Evolutionary conservation across 108 stramenopile species (phyloP), one percentile per base, ranked within the genome.

Genomic region (Nitzschia putrida): DNA sequence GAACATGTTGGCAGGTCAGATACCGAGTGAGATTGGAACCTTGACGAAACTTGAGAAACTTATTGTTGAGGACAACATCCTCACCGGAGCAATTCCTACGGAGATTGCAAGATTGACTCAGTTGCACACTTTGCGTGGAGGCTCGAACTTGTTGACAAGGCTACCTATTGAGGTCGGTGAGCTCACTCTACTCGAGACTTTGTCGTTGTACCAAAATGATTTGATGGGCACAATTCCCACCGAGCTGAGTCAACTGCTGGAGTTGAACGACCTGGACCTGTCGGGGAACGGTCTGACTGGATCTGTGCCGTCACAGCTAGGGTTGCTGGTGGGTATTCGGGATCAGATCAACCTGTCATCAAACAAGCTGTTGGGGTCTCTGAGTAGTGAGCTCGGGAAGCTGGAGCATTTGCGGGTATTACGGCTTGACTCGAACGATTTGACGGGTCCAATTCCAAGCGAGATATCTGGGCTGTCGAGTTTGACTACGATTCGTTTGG

Each of bases 151-250:
- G 38, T 42, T 79, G 10, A 47, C 73, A 5, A 40, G 38, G 18
- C 42, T 87, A 26, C 85, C 88, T 8, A 50, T 49, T 42, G 74
- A 85, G 42, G 24, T 87, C 12, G 78, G 83, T 42, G 49, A 68
- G 13, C 57, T 85, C 56, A 50, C 49, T 10, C 75, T 53, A 42
- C 58, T 77, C 0, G 58, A 61, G 44, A 70, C 61, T 16, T 54
- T 88, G 41, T 77, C 82, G 22, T 61, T 85, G 41, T 53, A 63
- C 9, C 64, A 71, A 22, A 88, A 85, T 64, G 64, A 78, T 20
- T 51, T 91, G 38, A 53, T 42, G 0, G 85, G 88, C 12, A 26
- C 61, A 7, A 80, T 91, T 43, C 91, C 91, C 10, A 49, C 77
- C 7, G 87, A 85, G 60, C 7, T 92, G 0, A 78, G 82, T 14